phyloP scores from a whole-genome alignment of 345 rosid species.

The Sonneratia alba region DNA sequence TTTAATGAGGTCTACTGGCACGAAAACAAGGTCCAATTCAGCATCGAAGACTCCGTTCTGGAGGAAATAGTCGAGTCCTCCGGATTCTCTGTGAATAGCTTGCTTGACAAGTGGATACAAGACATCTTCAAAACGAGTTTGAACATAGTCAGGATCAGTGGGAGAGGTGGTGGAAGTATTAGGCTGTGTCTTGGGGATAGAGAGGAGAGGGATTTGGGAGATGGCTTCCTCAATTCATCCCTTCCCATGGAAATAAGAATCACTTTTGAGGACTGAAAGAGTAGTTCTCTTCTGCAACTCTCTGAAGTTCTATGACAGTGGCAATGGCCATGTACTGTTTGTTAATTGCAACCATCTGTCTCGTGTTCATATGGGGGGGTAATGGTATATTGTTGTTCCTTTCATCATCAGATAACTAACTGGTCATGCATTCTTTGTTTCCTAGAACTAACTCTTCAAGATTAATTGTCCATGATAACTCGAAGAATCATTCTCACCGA shows the following conservation, averaged over 20 bases:
- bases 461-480: too few relatives aligned
- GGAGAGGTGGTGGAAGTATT: constrained; percentile 32
- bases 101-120: constrained; percentile 67
- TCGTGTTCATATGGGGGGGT: constrained; percentile 6
- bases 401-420: neutral
- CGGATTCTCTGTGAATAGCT: constrained; percentile 26
- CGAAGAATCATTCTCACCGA: too few relatives aligned
- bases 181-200: constrained; percentile 34
- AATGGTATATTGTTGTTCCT: neutral
- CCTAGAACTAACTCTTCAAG: too few relatives aligned
- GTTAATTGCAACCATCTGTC: neutral
- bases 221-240: constrained; percentile 39
- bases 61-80: constrained; percentile 35
- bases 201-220: constrained; percentile 16
- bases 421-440: too few relatives aligned
- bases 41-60: constrained; percentile 39
- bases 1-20: constrained; percentile 37
- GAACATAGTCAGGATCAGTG: constrained; percentile 29
- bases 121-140: constrained; percentile 53
- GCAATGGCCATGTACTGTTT: neutral
- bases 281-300: neutral
- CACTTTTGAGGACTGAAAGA: constrained; percentile 22
- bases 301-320: neutral
- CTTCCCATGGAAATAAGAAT: constrained; percentile 50
- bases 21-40: constrained; percentile 31